Conservation (phyloP, 768 basidiomycete genomes). For the Phallus indusiatus region DNA sequence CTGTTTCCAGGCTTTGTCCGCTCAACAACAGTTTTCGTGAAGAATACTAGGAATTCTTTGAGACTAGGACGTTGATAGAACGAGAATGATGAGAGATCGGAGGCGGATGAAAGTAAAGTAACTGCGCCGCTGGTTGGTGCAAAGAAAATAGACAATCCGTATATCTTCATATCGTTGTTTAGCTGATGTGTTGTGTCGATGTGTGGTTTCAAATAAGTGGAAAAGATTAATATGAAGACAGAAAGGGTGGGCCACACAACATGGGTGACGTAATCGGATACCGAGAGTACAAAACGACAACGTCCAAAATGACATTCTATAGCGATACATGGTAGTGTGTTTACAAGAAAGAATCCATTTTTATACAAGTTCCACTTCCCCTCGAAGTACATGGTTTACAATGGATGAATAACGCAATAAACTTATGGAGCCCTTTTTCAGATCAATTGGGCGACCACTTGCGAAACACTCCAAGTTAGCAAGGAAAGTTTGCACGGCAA, state of each 20-base stretch:
- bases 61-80: constrained; percentile 90
- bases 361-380: constrained; percentile 69
- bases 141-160: constrained; percentile 63
- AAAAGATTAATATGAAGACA: no score
- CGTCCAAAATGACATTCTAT: neutral
- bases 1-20: constrained; percentile 81
- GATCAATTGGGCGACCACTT: constrained; percentile 63
- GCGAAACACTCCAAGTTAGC: neutral
- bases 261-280: no score
- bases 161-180: constrained; percentile 67
- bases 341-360: neutral
- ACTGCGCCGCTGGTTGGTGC: constrained; percentile 55
- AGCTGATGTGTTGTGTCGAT: no score
- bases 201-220: no score
- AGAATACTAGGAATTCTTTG: constrained; percentile 89
- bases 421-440: constrained; percentile 76
- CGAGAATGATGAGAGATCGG: constrained; percentile 82
- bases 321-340: neutral
- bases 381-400: constrained; percentile 61
- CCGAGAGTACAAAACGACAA: no score
- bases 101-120: constrained; percentile 55
- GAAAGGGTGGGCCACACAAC: no score
- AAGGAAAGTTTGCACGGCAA: neutral
- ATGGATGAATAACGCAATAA: constrained; percentile 68
- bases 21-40: constrained; percentile 86